Base-by-base conservation (phyloP, 306 rosid species). In the Castanea mollissima region DNA sequence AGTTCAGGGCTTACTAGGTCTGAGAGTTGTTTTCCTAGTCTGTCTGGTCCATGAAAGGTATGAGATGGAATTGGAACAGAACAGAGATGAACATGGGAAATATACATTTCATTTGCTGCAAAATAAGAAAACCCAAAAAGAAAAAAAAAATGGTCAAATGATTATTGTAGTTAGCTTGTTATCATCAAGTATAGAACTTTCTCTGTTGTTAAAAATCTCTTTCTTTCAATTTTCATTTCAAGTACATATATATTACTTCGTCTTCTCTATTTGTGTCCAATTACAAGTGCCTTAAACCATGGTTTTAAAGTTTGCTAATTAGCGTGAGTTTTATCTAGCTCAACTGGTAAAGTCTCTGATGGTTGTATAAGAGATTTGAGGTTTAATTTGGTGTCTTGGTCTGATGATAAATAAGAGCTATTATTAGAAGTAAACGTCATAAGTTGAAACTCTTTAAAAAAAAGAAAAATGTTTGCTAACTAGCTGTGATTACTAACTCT, bases 21-120 rank as follows among this genome's bases (percentile, higher is more conserved):
- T 2, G 97, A 83, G 79, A 91, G 95, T 78, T 92, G 95, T 71
- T 83, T 92, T 76, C 70, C 99, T 68, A 83, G 93, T 69, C 73
- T 95, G 60, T 80, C 98, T 29, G 87, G 94, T 41, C 85, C 89
- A 10, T 83, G 82, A 85, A 85, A 38, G 57, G 29, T 52, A 44
- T 55, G 5, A 46, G 31, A 31, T 56, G 78, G 76, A 71, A 63
- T 84, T 75, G 69, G 34, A 44, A 77, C 57, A 56, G 19, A 62
- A 74, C 38, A 80, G 68, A 60, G 51, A 12, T 72, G 34, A 57
- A 41, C 74, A 68, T 65, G 51, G 71, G 71, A 35, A 82, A 54
- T 69, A 21, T 77, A 75, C 62, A 34, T 79, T 55, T 83, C 80
- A 83, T 63, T 86, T 76, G 74, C 70, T 31, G 77, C 29, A 81